Evolutionary conservation across 768 basidiomycete genomes (phyloP).

Genomic region (Kwoniella sp.): DNA sequence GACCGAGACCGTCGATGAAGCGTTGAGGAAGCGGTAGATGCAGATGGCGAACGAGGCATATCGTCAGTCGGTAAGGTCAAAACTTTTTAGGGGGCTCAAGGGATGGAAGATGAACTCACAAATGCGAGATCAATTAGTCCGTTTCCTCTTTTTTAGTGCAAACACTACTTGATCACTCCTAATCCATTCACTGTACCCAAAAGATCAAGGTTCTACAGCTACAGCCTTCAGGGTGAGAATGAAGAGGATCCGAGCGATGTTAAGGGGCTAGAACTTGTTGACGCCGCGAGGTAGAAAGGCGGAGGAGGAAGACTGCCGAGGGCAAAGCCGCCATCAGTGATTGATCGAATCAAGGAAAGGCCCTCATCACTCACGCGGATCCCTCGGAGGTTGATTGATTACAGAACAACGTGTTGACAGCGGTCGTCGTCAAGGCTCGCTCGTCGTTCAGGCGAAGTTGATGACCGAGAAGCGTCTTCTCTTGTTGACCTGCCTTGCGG

Average conservation of each 20-base stretch:
- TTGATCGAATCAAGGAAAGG: neutral
- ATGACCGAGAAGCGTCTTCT: neutral
- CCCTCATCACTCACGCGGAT: neutral
- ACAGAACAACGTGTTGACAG: neutral
- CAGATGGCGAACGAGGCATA: conserved; percentile 15
- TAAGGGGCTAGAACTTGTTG: neutral
- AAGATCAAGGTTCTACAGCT: neutral
- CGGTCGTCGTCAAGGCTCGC: conserved; percentile 6
- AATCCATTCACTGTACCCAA: neutral
- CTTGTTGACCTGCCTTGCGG: neutral
- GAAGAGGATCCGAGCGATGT: conserved; percentile 1
- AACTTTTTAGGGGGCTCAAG: neutral
- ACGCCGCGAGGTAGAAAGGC: neutral
- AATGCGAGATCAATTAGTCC: neutral
- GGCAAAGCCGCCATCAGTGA: neutral
- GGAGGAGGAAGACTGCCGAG: neutral
- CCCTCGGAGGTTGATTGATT: neutral
- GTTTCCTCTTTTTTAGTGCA: neutral
- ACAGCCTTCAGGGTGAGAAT: neutral
- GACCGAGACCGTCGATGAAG: conserved; percentile 20
- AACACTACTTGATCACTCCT: neutral
- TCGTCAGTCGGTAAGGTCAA: neutral
- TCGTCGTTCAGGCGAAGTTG: neutral
- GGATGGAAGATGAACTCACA: neutral
- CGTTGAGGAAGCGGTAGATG: conserved; percentile 4